A percentile compares a stretch with the other conserved stretches of the same genome.
These are phyloP conservation scores for Coleophoma eucalyptorum DNA, from an alignment of 2,329 filamentous ascomycete genomes.

Conservation along the genomic window DNA sequence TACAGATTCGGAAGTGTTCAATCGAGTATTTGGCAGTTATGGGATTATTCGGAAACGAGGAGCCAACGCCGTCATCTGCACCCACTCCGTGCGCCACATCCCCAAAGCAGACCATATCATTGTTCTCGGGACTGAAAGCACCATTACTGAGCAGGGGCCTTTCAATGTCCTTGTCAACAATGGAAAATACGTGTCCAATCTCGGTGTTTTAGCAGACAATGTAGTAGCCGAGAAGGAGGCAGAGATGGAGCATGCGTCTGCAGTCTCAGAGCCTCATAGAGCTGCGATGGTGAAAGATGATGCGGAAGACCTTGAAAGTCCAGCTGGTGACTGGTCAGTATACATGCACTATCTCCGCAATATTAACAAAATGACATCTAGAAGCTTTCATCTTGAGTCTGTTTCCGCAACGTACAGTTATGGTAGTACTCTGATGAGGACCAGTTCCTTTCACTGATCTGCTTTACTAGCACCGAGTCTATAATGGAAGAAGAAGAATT, in stretches of 20 bases:
- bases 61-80: not conserved
- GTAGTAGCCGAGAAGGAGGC: not conserved
- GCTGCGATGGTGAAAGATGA: not conserved
- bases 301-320: not conserved
- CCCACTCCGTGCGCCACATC: constrained; percentile 7
- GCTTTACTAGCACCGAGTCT: not conserved
- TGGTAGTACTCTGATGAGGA: too few species aligned
- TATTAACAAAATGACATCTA: not conserved
- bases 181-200: constrained; percentile 27
- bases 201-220: not conserved
- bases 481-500: not conserved
- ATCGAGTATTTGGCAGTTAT: constrained; percentile 1
- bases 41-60: not conserved
- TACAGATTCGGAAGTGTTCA: constrained; percentile 10
- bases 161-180: constrained; percentile 27
- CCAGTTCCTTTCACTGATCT: too few species aligned
- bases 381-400: not conserved
- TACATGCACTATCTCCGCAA: not conserved
- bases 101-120: constrained; percentile 31
- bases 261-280: not conserved
- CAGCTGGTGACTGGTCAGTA: not conserved
- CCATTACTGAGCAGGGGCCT: constrained; percentile 28
- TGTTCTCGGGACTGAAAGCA: constrained; percentile 25
- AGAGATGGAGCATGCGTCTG: not conserved
- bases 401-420: not conserved